Conservation (phyloP, 78 protist species). For the Thecamonas trahens region DNA sequence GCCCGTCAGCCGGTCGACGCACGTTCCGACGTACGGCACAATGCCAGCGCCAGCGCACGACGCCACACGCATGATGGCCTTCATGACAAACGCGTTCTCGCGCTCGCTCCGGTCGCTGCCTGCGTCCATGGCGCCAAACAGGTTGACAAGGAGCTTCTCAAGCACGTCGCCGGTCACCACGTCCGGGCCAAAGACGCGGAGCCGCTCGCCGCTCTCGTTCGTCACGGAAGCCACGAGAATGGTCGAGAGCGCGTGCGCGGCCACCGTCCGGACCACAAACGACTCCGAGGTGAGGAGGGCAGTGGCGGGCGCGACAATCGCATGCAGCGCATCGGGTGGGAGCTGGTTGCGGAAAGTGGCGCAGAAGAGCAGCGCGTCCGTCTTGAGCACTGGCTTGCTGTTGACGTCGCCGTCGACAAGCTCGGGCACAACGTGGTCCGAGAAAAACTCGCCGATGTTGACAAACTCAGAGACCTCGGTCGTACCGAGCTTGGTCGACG, state of each 20-base stretch:
- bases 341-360: constrained; percentile 52
- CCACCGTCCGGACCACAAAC: constrained; percentile 66
- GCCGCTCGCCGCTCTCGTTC: too few species aligned
- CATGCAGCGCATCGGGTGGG: too few species aligned
- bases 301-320: too few species aligned
- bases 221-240: too few species aligned
- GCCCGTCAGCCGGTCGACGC: constrained; percentile 17
- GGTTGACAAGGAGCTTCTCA: constrained; percentile 16
- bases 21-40: background rate
- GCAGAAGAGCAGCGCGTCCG: constrained; percentile 61
- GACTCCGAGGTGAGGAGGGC: too few species aligned
- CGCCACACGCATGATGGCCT: constrained; percentile 40
- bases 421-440: constrained; percentile 25
- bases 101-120: background rate
- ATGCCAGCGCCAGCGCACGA: background rate
- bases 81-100: constrained; percentile 61
- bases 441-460: constrained; percentile 34
- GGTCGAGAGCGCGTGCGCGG: constrained; percentile 47
- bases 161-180: too few species aligned
- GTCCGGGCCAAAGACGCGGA: too few species aligned
- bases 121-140: constrained; percentile 36
- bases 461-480: constrained; percentile 27
- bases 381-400: constrained; percentile 7
- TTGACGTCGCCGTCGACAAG: background rate
- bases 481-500: constrained; percentile 10